Conservation (phyloP, 257 asterid species). For the Cynanchum wilfordii region DNA sequence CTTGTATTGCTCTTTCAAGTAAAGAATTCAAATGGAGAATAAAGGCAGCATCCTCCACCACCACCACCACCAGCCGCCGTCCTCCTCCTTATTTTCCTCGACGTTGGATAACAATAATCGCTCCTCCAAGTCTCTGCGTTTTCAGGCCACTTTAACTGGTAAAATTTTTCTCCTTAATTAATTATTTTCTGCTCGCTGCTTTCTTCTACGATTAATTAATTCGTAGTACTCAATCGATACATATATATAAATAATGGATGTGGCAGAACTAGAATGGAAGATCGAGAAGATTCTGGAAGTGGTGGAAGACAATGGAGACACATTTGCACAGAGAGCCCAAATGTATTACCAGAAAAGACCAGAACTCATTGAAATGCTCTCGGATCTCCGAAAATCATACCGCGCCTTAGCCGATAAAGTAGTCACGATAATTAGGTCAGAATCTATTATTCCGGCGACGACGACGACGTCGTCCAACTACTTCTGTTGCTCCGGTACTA, state of each 20-base stretch:
- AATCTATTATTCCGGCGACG: neutral
- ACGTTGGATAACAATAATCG: conserved; percentile 4
- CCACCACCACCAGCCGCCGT: neutral
- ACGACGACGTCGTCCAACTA: neutral
- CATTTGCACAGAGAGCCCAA: conserved; percentile 34
- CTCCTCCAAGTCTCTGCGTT: conserved; percentile 18
- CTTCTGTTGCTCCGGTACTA: too few relatives aligned
- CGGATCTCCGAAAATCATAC: conserved; percentile 30
- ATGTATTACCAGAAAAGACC: conserved; percentile 43
- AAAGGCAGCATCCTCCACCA: neutral
- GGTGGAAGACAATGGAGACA: conserved; percentile 36
- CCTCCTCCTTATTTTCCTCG: conserved; percentile 10
- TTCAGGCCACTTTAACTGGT: conserved; percentile 20
- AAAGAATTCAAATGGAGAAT: conserved; percentile 11
- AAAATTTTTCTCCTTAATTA: neutral
- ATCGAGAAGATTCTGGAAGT: conserved; percentile 30
- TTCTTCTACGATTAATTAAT: neutral
- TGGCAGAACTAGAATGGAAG: conserved; percentile 33
- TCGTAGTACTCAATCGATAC: neutral
- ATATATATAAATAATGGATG: neutral
- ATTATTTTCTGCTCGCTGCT: neutral
- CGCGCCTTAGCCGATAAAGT: conserved; percentile 29
- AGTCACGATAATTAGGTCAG: conserved; percentile 20
- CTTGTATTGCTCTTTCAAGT: neutral
- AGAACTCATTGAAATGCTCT: conserved; percentile 25